Percentiles rank a stretch among this genome's conserved stretches.
These are phyloP conservation scores for Lipomyces starkeyi DNA, from an alignment of 805 yeast species.

Conservation along the genomic window DNA sequence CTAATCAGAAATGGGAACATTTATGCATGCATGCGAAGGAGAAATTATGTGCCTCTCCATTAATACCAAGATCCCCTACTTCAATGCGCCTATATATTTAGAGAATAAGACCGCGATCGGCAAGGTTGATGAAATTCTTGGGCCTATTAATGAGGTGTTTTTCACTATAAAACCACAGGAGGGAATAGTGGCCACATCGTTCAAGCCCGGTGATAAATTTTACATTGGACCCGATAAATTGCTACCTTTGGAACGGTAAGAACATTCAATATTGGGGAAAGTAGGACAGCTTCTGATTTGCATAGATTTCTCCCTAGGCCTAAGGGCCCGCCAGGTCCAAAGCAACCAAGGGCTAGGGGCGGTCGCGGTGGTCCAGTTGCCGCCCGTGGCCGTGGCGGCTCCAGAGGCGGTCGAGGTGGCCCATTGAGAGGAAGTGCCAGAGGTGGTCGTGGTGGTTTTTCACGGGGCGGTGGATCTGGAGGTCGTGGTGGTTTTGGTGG, in stretches of 20 bases:
- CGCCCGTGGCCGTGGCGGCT: slow-evolving; percentile 42
- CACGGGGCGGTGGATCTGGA: slow-evolving; percentile 31
- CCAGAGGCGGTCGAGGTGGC: slow-evolving; percentile 47
- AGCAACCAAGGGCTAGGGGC: slow-evolving; percentile 42
- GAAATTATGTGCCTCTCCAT: slow-evolving; percentile 96
- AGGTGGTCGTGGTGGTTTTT: slow-evolving; percentile 47
- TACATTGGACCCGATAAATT: slow-evolving; percentile 94
- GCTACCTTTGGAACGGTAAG: slow-evolving; percentile 83
- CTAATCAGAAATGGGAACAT: slow-evolving; percentile 81
- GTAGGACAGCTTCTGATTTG: slow-evolving; percentile 2
- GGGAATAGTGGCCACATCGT: slow-evolving; percentile 92
- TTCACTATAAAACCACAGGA: slow-evolving; percentile 96
- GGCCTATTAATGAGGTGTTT: slow-evolving; percentile 96
- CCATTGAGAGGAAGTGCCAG: slow-evolving; percentile 44
- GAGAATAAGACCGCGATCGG: slow-evolving; percentile 97
- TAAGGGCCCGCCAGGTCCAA: slow-evolving; percentile 79
- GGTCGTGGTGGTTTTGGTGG: slow-evolving; percentile 38
- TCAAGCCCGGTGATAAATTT: slow-evolving; percentile 95
- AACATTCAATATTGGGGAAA: background rate
- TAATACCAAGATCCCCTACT: slow-evolving; percentile 93
- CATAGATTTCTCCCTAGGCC: slow-evolving; percentile 86
- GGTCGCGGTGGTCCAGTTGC: slow-evolving; percentile 47
- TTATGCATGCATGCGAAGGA: slow-evolving; percentile 91
- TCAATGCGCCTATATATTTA: slow-evolving; percentile 96
- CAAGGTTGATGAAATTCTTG: slow-evolving; percentile 96